Percentiles rank a stretch among this genome's conserved stretches.
phyloP scores from a whole-genome alignment of 177 flowering plant genomes.

The Vitis hybrid region DNA sequence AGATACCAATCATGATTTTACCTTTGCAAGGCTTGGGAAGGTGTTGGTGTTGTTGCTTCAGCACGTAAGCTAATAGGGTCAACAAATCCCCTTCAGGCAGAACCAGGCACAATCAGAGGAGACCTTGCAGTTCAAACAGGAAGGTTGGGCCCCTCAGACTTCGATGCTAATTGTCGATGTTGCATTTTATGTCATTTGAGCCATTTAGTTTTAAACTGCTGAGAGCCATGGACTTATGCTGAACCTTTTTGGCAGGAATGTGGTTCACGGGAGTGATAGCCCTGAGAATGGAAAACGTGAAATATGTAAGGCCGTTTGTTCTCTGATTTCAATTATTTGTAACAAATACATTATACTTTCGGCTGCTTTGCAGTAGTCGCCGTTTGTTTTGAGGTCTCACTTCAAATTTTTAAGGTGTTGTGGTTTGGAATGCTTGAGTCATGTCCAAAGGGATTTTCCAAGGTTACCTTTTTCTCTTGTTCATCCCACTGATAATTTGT shows the following conservation, averaged over 20 bases:
- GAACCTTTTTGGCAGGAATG: constrained; percentile 61
- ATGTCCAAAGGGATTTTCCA: background rate
- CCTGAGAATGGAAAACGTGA: constrained; percentile 95
- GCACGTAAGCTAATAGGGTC: constrained; percentile 92
- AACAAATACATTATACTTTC: too few relatives aligned
- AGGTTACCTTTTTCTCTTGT: background rate
- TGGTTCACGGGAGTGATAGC: constrained; percentile 98
- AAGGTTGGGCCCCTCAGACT: constrained; percentile 49
- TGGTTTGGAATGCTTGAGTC: background rate
- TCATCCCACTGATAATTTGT: background rate
- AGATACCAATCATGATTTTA: constrained; percentile 9
- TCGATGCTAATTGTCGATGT: background rate
- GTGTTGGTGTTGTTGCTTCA: constrained; percentile 93
- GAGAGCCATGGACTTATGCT: constrained; percentile 10
- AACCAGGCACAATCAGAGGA: constrained; percentile 98
- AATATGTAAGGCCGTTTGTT: constrained; percentile 51
- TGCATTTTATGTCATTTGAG: background rate
- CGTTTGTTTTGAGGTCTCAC: background rate
- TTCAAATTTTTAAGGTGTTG: background rate
- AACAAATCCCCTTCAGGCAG: constrained; percentile 94
- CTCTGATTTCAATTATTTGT: background rate
- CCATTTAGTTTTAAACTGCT: background rate
- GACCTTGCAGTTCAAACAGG: constrained; percentile 97
- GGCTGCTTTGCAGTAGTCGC: background rate
- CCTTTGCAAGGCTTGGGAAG: constrained; percentile 87